Percentiles rank a stretch among this genome's conserved stretches.
Evolutionary conservation across 257 asterid genomes (phyloP).

Genomic region (Ocimum tenuiflorum): DNA sequence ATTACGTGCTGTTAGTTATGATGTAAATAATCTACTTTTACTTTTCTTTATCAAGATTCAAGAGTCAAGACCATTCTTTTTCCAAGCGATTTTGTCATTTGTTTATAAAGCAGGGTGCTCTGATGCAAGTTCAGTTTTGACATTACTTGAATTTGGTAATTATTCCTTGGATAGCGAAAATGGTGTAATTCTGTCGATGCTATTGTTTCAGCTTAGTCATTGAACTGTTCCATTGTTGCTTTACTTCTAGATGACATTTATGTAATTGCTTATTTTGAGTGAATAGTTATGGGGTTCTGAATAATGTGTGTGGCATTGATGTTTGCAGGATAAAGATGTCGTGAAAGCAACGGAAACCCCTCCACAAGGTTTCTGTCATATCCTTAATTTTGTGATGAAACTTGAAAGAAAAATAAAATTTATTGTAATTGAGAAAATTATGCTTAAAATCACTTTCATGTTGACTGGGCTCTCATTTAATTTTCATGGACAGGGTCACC

Average conservation of each 20-base stretch:
- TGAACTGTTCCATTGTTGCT: slow-evolving; percentile 3
- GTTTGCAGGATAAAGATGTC: slow-evolving; percentile 56
- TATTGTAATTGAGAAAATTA: not conserved
- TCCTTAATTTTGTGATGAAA: slow-evolving; percentile 22
- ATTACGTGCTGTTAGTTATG: slow-evolving; percentile 6
- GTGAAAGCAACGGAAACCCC: slow-evolving; percentile 62
- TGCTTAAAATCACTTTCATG: slow-evolving; percentile 8
- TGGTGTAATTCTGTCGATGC: slow-evolving; percentile 21
- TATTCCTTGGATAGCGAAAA: not conserved
- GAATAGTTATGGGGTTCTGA: slow-evolving; percentile 19
- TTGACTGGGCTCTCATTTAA: slow-evolving; percentile 20
- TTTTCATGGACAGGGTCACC: slow-evolving; percentile 77
- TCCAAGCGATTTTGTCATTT: slow-evolving; percentile 10
- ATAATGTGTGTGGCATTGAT: slow-evolving; percentile 23
- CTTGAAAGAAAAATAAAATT: slow-evolving; percentile 4
- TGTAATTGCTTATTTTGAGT: slow-evolving; percentile 13
- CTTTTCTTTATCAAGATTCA: too few relatives aligned
- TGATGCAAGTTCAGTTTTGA: slow-evolving; percentile 26
- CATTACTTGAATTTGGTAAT: slow-evolving; percentile 21
- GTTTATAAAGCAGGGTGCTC: slow-evolving; percentile 15
- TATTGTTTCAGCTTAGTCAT: slow-evolving; percentile 7
- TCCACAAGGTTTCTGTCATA: slow-evolving; percentile 39
- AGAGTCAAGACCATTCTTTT: slow-evolving; percentile 21
- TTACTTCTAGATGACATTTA: slow-evolving; percentile 8
- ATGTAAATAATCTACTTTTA: slow-evolving; percentile 10